Percentiles rank a stretch among this genome's conserved stretches.
phyloP scores from a whole-genome alignment of 2,329 filamentous ascomycete genomes.

The Myriosclerotinia curreyana region DNA sequence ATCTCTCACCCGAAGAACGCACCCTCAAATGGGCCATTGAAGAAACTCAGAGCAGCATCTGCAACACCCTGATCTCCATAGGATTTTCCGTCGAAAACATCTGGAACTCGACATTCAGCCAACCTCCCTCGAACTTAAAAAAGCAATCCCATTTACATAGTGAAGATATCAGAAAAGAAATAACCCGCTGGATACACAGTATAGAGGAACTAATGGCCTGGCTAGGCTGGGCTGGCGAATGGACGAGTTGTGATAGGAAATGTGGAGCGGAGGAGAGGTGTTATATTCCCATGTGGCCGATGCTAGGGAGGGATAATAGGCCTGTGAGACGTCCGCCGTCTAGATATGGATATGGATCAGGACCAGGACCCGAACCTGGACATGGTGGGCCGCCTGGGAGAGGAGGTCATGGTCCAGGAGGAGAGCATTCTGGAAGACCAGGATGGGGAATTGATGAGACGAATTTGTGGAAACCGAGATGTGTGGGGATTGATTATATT shows the following conservation, averaged over 20 bases:
- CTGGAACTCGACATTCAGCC: conserved; percentile 38
- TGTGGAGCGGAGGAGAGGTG: conserved; percentile 47
- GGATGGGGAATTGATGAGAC: conserved; percentile 28
- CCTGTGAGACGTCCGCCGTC: not conserved
- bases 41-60: conserved; percentile 44
- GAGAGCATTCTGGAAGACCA: not conserved
- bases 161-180: conserved; percentile 25
- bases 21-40: conserved; percentile 43
- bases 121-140: not conserved
- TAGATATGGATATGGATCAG: conserved; percentile 7
- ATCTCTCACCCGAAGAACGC: conserved; percentile 40
- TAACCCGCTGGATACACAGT: conserved; percentile 35
- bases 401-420: conserved; percentile 8
- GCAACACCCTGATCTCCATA: conserved; percentile 43
- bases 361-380: conserved; percentile 21
- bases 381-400: conserved; percentile 24
- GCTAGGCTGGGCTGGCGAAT: conserved; percentile 51
- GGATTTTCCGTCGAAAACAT: conserved; percentile 44
- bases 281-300: conserved; percentile 52
- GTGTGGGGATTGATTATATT: conserved; percentile 33
- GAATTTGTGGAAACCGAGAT: conserved; percentile 34
- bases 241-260: conserved; percentile 42
- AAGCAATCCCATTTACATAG: not conserved
- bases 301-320: conserved; percentile 30
- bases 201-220: conserved; percentile 47